phyloP scores from a whole-genome alignment of 352 stramenopile species.

The Phytophthora citricola region DNA sequence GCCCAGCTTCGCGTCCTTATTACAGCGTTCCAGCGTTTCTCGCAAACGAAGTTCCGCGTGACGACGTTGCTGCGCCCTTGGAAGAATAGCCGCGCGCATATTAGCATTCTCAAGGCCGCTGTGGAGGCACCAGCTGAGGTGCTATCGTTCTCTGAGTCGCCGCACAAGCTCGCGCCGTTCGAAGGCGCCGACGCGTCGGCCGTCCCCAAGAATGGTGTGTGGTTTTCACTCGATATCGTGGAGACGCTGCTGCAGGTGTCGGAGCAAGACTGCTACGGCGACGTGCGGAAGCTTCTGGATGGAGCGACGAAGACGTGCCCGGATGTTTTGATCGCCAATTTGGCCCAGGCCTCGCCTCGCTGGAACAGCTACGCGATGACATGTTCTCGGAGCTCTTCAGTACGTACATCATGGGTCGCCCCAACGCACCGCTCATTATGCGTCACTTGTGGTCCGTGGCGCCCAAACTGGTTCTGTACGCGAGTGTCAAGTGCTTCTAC shows the following conservation, averaged over 20 bases:
- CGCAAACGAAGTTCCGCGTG: conserved; percentile 83
- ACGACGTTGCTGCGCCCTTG: conserved; percentile 75
- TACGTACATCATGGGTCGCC: conserved; percentile 86
- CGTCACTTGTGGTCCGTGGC: conserved; percentile 86
- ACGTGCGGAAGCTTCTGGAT: conserved; percentile 84
- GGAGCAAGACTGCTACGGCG: conserved; percentile 85
- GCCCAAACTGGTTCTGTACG: conserved; percentile 88
- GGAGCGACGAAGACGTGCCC: conserved; percentile 84
- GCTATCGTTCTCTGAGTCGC: conserved; percentile 80
- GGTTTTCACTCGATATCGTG: conserved; percentile 87
- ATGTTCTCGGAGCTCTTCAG: conserved; percentile 90
- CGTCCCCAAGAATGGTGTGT: conserved; percentile 86
- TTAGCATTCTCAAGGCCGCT: conserved; percentile 79
- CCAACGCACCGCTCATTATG: conserved; percentile 90
- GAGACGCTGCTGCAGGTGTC: conserved; percentile 82
- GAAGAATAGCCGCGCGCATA: conserved; percentile 81
- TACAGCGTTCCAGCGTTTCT: conserved; percentile 82
- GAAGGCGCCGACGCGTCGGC: conserved; percentile 87
- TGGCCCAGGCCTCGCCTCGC: conserved; percentile 74
- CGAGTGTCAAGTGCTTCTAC: conserved; percentile 90
- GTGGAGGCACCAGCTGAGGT: conserved; percentile 85
- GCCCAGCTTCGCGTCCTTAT: conserved; percentile 77
- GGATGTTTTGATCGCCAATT: conserved; percentile 87
- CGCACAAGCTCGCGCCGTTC: conserved; percentile 84
- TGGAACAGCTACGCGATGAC: conserved; percentile 89